Percentiles rank a stretch among this genome's conserved stretches.
Evolutionary conservation across 768 basidiomycete genomes (phyloP).

Genomic region (Harrya chromipes): DNA sequence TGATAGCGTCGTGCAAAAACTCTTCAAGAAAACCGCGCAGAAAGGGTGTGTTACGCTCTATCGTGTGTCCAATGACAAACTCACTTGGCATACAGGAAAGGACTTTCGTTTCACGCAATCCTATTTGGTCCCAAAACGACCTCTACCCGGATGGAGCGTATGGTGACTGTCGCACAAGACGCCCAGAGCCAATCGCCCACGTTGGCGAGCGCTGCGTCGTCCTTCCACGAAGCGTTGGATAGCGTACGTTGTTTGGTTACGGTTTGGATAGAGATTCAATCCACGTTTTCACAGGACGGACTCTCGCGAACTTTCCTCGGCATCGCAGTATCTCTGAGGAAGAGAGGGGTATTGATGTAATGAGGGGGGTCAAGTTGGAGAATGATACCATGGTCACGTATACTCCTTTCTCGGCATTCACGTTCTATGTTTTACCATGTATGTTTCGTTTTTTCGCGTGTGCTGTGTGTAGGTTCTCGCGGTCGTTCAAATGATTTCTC

Average conservation of each 20-base stretch:
- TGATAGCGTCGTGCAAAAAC: slow-evolving; percentile 33
- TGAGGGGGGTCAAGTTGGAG: slow-evolving; percentile 5
- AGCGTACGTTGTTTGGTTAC: slow-evolving; percentile 34
- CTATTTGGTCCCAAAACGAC: slow-evolving; percentile 42
- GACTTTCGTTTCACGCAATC: slow-evolving; percentile 58
- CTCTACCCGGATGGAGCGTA: slow-evolving; percentile 34
- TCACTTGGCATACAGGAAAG: slow-evolving; percentile 35
- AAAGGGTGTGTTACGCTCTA: slow-evolving; percentile 36
- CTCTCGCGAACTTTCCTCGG: slow-evolving; percentile 54
- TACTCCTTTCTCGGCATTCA: too few species aligned
- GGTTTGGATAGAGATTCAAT: not conserved
- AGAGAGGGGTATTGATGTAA: slow-evolving; percentile 45
- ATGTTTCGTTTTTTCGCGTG: too few species aligned
- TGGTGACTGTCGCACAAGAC: slow-evolving; percentile 48
- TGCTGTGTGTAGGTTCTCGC: too few species aligned
- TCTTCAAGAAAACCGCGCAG: slow-evolving; percentile 36
- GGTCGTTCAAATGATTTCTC: too few species aligned
- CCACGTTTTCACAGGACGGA: slow-evolving; percentile 37
- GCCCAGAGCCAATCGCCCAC: slow-evolving; percentile 36
- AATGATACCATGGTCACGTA: not conserved
- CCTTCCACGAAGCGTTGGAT: slow-evolving; percentile 49
- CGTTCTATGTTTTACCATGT: too few species aligned
- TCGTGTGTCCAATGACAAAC: not conserved
- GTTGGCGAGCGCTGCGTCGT: slow-evolving; percentile 34
- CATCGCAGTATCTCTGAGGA: slow-evolving; percentile 54